A percentile compares a stretch with the other conserved stretches of the same genome.
These are phyloP conservation scores for Retiboletus fuscus DNA, from an alignment of 1,284 basidiomycete species.

Conservation along the genomic window DNA sequence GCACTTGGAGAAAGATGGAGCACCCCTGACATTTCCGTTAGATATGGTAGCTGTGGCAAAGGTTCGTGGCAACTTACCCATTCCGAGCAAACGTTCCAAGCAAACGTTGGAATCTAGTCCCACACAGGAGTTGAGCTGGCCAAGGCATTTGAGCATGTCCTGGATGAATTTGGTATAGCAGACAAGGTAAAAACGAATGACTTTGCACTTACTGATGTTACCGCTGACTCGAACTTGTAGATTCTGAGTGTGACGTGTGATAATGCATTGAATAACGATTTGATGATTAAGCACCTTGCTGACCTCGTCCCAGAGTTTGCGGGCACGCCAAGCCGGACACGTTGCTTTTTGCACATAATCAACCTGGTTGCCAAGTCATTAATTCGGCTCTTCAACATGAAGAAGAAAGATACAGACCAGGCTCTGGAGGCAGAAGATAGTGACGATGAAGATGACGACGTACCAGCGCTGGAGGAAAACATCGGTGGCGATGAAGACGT, in stretches of 20 bases:
- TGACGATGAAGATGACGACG: neutral
- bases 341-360: slow-evolving; percentile 1
- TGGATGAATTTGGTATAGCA: neutral
- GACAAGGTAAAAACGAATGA: neutral
- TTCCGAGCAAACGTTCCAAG: too few species aligned
- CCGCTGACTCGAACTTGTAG: neutral
- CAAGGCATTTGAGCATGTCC: neutral
- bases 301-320: neutral
- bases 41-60: neutral
- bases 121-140: slow-evolving; percentile 1
- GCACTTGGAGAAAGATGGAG: neutral
- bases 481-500: neutral
- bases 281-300: neutral
- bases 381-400: neutral
- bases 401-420: neutral
- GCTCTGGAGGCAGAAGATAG: neutral
- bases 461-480: neutral
- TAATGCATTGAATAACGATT: slow-evolving; percentile 3
- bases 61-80: neutral
- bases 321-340: neutral
- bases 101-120: neutral
- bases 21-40: slow-evolving; percentile 3
- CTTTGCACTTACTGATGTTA: neutral
- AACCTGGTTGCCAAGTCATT: slow-evolving; percentile 1
- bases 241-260: too few species aligned